Conservation (phyloP, 208 protist genomes). For the Trypanosoma vivax region DNA sequence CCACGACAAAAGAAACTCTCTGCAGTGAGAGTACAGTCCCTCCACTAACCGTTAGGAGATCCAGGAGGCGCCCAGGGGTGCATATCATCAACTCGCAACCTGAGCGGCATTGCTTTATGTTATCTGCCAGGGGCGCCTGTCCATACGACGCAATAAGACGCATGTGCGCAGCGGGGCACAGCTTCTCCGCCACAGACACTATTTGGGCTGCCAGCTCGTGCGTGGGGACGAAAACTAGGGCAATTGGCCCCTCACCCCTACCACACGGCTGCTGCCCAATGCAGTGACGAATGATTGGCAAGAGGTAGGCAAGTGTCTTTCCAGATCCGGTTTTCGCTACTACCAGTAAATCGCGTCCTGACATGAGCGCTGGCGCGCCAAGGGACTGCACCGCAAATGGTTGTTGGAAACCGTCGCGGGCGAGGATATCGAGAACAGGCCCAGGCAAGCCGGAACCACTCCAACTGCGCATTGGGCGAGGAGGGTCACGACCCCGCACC, state of each 20-base stretch:
- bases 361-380: conserved; percentile 75
- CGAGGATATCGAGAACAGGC: conserved; percentile 50
- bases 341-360: conserved; percentile 83
- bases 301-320: conserved; percentile 91
- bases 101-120: conserved; percentile 54
- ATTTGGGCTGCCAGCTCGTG: conserved; percentile 92
- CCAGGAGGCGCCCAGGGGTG: conserved; percentile 83
- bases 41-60: conserved; percentile 83
- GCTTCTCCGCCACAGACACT: conserved; percentile 50
- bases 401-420: conserved; percentile 34
- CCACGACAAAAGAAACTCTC: conserved; percentile 78
- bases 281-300: conserved; percentile 89
- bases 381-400: conserved; percentile 88
- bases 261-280: conserved; percentile 69
- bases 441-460: conserved; percentile 73
- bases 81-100: conserved; percentile 79
- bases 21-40: conserved; percentile 52
- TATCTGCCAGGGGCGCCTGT: conserved; percentile 59
- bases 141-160: conserved; percentile 72
- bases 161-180: conserved; percentile 48
- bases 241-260: conserved; percentile 83
- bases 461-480: conserved; percentile 78
- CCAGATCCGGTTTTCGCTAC: conserved; percentile 93
- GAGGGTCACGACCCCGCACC: conserved; percentile 36
- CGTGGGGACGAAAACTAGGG: conserved; percentile 90